A percentile compares a stretch with the other conserved stretches of the same genome.
These are phyloP conservation scores for Aspergillus taichungensis DNA, from an alignment of 495 filamentous ascomycete genomes.

Conservation along the genomic window DNA sequence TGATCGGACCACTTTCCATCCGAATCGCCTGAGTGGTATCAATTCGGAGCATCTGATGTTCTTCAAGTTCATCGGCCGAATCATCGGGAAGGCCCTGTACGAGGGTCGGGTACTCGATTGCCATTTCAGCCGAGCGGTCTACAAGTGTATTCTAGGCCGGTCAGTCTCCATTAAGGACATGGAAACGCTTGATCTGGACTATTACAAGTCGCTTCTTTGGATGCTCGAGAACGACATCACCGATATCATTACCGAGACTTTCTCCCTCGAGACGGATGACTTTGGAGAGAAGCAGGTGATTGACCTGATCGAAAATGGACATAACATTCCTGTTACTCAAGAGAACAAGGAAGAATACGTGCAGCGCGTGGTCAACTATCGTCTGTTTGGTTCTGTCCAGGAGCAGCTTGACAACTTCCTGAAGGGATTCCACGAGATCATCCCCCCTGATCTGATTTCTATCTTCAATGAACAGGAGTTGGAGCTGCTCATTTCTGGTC, in stretches of 20 bases:
- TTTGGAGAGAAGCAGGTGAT: constrained; percentile 84
- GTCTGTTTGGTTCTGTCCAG: constrained; percentile 80
- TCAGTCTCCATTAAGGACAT: constrained; percentile 97
- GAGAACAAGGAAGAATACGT: constrained; percentile 99
- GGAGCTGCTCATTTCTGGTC: constrained; percentile 90
- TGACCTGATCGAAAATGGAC: constrained; percentile 79
- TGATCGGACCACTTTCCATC: constrained; percentile 98
- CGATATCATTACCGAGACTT: constrained; percentile 97
- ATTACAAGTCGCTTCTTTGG: constrained; percentile 98
- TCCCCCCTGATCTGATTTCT: constrained; percentile 83
- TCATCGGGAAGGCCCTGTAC: constrained; percentile 97
- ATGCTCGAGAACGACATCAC: constrained; percentile 98
- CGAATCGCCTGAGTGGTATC: constrained; percentile 83
- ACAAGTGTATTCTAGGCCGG: constrained; percentile 92
- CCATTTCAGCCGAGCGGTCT: constrained; percentile 97
- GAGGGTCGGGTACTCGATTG: constrained; percentile 94
- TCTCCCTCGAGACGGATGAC: constrained; percentile 84
- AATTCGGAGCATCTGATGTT: constrained; percentile 95
- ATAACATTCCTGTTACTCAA: constrained; percentile 88
- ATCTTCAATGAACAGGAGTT: constrained; percentile 99
- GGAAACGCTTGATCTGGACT: constrained; percentile 97
- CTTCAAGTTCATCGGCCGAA: constrained; percentile 98
- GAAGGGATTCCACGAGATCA: constrained; percentile 96
- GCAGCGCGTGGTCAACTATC: constrained; percentile 86
- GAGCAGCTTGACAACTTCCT: constrained; percentile 95